These are phyloP conservation scores for Elsinoe ampelina DNA, from an alignment of 2,329 filamentous ascomycete species.

Conservation along the genomic window DNA sequence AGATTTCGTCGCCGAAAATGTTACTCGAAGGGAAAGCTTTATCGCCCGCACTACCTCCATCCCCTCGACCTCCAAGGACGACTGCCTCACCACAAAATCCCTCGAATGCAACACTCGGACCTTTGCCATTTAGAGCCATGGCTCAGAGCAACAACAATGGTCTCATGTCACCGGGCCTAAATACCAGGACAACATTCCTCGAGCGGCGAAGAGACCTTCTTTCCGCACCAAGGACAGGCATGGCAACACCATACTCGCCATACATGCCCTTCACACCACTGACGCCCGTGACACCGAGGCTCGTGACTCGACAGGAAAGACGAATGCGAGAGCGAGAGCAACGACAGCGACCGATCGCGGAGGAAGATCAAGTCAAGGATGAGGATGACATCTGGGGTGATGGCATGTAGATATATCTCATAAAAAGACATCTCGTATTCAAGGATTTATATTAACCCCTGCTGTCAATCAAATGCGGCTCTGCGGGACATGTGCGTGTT, in stretches of 20 bases:
- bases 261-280: slow-evolving; percentile 72
- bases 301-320: slow-evolving; percentile 61
- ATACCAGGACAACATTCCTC: slow-evolving; percentile 36
- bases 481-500: background rate
- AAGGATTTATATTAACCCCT: background rate
- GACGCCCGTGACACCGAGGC: slow-evolving; percentile 65
- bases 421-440: background rate
- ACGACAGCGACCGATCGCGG: slow-evolving; percentile 52
- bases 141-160: slow-evolving; percentile 17
- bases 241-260: slow-evolving; percentile 63
- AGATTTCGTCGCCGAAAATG: slow-evolving; percentile 20
- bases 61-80: slow-evolving; percentile 8
- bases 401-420: background rate
- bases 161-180: slow-evolving; percentile 16
- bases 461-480: background rate
- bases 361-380: slow-evolving; percentile 44
- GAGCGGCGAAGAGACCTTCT: slow-evolving; percentile 26
- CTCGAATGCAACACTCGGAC: slow-evolving; percentile 15
- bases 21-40: slow-evolving; percentile 8
- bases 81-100: slow-evolving; percentile 2
- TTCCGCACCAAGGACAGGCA: slow-evolving; percentile 42
- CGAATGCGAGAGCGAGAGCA: slow-evolving; percentile 58
- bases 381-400: slow-evolving; percentile 54
- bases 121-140: slow-evolving; percentile 30
- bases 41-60: slow-evolving; percentile 2